A percentile compares a stretch with the other conserved stretches of the same genome.
Evolutionary conservation across 805 yeast species (phyloP).

Genomic region (Starmerella cellae): DNA sequence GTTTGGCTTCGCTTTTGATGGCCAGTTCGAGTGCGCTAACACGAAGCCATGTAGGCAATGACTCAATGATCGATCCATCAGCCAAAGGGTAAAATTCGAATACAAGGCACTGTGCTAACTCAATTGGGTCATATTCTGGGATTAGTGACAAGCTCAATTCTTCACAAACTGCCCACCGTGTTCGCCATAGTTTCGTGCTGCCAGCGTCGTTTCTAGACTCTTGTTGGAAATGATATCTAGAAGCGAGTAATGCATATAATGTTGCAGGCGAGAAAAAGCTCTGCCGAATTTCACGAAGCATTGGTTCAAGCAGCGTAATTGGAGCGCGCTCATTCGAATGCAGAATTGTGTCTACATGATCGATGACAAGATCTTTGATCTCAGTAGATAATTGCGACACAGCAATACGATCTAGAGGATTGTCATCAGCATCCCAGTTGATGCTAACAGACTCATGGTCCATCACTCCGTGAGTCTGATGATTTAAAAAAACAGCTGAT

Average conservation of each 20-base stretch:
- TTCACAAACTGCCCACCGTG: slow-evolving; percentile 42
- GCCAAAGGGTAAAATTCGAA: slow-evolving; percentile 36
- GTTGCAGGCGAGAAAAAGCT: slow-evolving; percentile 25
- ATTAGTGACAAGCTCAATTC: slow-evolving; percentile 39
- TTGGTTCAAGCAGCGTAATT: slow-evolving; percentile 36
- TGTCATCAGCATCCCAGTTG: slow-evolving; percentile 12
- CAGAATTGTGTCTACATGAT: slow-evolving; percentile 34
- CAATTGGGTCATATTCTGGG: slow-evolving; percentile 32
- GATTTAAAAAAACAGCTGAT: too few species aligned
- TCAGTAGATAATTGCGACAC: slow-evolving; percentile 26
- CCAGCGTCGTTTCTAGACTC: slow-evolving; percentile 27
- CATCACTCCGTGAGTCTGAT: too few species aligned
- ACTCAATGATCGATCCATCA: slow-evolving; percentile 23
- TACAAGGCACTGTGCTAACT: slow-evolving; percentile 36
- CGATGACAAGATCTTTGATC: slow-evolving; percentile 34
- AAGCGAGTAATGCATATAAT: slow-evolving; percentile 31
- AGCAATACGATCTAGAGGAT: slow-evolving; percentile 27
- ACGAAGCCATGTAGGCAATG: slow-evolving; percentile 30
- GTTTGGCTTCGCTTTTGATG: slow-evolving; percentile 40
- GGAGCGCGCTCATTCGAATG: slow-evolving; percentile 43
- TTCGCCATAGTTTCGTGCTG: slow-evolving; percentile 27
- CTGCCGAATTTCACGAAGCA: slow-evolving; percentile 29
- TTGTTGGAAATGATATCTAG: slow-evolving; percentile 29
- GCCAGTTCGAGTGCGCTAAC: slow-evolving; percentile 38
- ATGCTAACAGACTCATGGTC: slow-evolving; percentile 6